Evolutionary conservation across 1,284 basidiomycete species (phyloP).

Genomic region (Ustilago lituana): DNA sequence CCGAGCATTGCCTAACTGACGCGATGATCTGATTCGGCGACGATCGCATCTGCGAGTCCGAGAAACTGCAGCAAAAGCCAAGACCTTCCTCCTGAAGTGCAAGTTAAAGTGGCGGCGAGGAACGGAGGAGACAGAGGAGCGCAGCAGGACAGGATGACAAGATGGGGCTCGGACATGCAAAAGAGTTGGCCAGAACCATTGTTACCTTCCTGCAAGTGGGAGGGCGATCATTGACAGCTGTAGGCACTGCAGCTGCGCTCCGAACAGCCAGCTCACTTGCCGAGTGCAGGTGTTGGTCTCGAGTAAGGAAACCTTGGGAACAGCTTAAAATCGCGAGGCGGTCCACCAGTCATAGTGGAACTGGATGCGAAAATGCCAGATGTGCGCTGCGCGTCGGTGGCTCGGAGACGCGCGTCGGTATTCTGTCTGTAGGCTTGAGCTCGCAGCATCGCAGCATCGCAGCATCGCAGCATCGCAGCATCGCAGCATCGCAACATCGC

Average conservation of each 20-base stretch:
- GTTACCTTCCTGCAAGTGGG: too few species aligned
- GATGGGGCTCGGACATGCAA: conserved; percentile 29
- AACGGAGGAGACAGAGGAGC: too few species aligned
- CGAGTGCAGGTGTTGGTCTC: too few species aligned
- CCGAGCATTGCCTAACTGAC: background rate
- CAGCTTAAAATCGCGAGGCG: too few species aligned
- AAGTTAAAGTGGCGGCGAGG: background rate
- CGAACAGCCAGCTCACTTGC: background rate
- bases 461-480: too few species aligned
- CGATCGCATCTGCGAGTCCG: background rate
- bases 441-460: too few species aligned
- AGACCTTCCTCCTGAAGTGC: background rate
- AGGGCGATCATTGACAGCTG: conserved; percentile 36
- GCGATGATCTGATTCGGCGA: background rate
- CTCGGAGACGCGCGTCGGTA: conserved; percentile 38
- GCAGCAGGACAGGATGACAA: background rate
- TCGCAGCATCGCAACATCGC: too few species aligned
- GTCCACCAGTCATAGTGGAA: background rate
- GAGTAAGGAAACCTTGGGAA: too few species aligned
- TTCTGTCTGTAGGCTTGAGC: background rate
- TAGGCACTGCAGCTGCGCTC: conserved; percentile 16
- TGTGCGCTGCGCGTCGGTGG: conserved; percentile 44
- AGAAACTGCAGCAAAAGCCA: background rate
- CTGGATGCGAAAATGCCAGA: conserved; percentile 6
- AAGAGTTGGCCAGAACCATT: background rate